Evolutionary conservation across 108 stramenopile genomes (phyloP), one percentile per base, ranked within the genome.

Genomic region (Pelagomonas calceolata): DNA sequence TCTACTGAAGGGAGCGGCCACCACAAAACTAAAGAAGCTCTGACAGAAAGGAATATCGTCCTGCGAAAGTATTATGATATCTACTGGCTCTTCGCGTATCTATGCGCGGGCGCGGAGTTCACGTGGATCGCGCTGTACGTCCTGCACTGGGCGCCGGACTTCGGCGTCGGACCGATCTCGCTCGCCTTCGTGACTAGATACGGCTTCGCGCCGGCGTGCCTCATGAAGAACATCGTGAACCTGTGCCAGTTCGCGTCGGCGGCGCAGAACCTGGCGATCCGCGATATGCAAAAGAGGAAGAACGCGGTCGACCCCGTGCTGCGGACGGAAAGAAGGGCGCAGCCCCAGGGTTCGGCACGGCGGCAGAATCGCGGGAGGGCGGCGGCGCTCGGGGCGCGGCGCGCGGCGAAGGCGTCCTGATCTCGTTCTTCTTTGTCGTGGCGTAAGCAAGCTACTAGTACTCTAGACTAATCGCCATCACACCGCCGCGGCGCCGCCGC

Each of bases 51-150:
- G 66, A 90, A 94, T 74, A 79, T 91, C 66, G 71, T 98, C 43
- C 91, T 95, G 26, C 83, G 88, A 68, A 90, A 87, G 88, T 98
- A 92, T 71, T 98, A 98, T 80, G 82, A 81, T 34, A 89, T 86
- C 65, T 95, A 95, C 73, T 83, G 79, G 34, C 93, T 98, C 77
- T 98, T 98, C 80, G 95, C 92, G 18, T 95, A 93, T 76, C 90
- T 90, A 68, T 98, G 96, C 79, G 92, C 94, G 9, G 92, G 93
- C 15, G 89, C 93, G 12, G 96, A 98, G 82, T 88, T 91, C 35
- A 78, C 80, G 32, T 84, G 81, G 70, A 51, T 83, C 33, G 35
- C 68, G 66, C 32, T 81, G 30, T 83, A 80, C 63, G 66, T 80
- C 9, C 46, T 77, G 31, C 33, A 77, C 34, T 46, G 45, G 21